Evolutionary conservation across 139 green algal species (phyloP).

Genomic region (Tetradesmus lagerheimii): DNA sequence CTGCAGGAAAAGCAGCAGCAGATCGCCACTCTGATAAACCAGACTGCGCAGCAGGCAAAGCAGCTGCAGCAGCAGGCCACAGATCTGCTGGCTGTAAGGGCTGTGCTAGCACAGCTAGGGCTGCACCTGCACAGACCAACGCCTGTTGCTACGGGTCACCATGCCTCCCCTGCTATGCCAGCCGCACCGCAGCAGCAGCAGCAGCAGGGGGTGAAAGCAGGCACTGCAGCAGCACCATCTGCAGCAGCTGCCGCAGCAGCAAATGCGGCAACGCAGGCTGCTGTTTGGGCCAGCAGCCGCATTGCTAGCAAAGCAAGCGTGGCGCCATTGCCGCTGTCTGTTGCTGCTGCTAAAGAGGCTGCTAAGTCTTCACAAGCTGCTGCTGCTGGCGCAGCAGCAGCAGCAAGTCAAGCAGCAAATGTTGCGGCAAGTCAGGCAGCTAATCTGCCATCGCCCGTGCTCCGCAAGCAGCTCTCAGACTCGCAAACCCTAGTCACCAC

Average conservation of each 20-base stretch:
- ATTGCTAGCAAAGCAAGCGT: background rate
- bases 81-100: slow-evolving; percentile 3
- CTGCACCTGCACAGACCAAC: background rate
- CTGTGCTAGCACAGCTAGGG: background rate
- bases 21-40: background rate
- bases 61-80: slow-evolving; percentile 11
- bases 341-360: background rate
- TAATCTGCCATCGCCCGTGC: background rate
- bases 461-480: background rate
- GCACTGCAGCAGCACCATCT: background rate
- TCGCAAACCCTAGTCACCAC: background rate
- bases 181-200: background rate
- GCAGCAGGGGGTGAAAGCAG: background rate
- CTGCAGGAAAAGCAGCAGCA: background rate
- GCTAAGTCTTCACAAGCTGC: background rate
- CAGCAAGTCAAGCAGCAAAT: background rate
- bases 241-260: background rate
- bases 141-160: background rate
- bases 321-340: background rate
- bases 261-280: background rate
- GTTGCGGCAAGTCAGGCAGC: background rate
- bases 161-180: background rate
- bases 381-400: background rate
- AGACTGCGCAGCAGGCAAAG: background rate
- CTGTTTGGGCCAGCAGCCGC: background rate